Evolutionary conservation across 2,329 filamentous ascomycete genomes (phyloP).

Genomic region (Aspergillus tanneri): DNA sequence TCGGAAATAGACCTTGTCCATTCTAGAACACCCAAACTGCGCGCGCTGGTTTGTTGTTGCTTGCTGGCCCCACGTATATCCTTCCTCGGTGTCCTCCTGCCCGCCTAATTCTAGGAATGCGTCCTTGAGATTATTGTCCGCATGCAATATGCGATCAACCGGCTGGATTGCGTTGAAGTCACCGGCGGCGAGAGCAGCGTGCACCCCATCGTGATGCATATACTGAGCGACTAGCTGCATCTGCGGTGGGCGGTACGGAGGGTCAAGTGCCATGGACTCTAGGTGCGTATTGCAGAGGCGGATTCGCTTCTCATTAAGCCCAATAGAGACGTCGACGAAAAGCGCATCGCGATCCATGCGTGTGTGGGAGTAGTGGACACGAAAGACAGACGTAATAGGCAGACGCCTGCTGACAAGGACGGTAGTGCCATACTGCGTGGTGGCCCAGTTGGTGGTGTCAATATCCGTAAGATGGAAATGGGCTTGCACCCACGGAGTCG

Average conservation of each 20-base stretch:
- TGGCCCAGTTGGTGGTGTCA: slow-evolving; percentile 3
- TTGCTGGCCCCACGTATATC: slow-evolving; percentile 16
- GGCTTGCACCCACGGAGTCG: slow-evolving; percentile 5
- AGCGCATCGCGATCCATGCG: slow-evolving; percentile 13
- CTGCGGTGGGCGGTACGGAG: slow-evolving; percentile 7
- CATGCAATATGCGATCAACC: slow-evolving; percentile 5
- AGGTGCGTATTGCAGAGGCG: slow-evolving; percentile 13
- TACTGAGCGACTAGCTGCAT: slow-evolving; percentile 2
- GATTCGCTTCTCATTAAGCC: background rate
- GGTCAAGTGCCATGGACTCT: slow-evolving; percentile 8
- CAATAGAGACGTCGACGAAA: slow-evolving; percentile 6
- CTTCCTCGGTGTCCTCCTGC: slow-evolving; percentile 5
- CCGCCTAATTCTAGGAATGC: slow-evolving; percentile 11
- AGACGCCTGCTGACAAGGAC: slow-evolving; percentile 1
- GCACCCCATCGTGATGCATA: background rate
- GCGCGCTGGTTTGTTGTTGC: background rate
- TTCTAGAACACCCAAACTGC: slow-evolving; percentile 10
- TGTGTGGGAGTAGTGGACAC: slow-evolving; percentile 10
- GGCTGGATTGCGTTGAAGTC: slow-evolving; percentile 16
- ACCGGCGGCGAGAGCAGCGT: background rate
- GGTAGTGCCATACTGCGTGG: slow-evolving; percentile 8
- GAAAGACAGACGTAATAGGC: background rate
- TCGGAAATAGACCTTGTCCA: slow-evolving; percentile 14
- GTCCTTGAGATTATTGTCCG: slow-evolving; percentile 9
- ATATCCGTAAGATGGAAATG: slow-evolving; percentile 8